Percentiles rank a stretch among this genome's conserved stretches.
phyloP scores from a whole-genome alignment of 352 stramenopile genomes.

The Globisporangium spinosum region DNA sequence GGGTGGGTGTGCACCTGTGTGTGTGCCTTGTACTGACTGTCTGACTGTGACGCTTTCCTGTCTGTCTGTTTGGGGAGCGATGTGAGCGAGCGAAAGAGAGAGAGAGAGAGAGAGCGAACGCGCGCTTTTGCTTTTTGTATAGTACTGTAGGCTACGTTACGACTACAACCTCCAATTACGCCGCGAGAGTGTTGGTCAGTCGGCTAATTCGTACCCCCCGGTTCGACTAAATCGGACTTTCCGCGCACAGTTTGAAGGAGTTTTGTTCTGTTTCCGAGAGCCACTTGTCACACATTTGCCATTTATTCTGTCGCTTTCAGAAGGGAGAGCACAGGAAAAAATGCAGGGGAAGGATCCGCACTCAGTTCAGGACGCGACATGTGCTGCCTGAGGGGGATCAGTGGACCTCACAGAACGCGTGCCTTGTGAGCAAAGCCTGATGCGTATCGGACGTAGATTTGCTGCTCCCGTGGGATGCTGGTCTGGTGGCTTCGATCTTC shows the following conservation, averaged over 20 bases:
- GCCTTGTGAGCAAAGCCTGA: too few species aligned
- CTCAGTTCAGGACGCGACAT: neutral
- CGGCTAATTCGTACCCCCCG: neutral
- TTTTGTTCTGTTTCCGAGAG: neutral
- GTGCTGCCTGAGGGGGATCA: neutral
- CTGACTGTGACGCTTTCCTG: neutral
- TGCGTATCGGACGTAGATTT: neutral
- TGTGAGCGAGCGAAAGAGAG: conserved; percentile 6
- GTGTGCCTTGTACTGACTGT: conserved; percentile 1
- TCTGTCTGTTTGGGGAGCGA: conserved; percentile 4
- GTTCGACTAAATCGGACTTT: conserved; percentile 2
- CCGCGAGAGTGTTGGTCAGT: conserved; percentile 6
- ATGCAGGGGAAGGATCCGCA: neutral
- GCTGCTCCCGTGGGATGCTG: neutral
- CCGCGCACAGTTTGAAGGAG: neutral
- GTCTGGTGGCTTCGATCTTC: neutral
- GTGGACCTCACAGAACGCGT: neutral
- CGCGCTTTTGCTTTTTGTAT: neutral
- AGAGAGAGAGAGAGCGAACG: conserved; percentile 5
- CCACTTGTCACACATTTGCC: conserved; percentile 15
- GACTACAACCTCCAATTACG: conserved; percentile 11
- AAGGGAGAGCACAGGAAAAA: neutral
- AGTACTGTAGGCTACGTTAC: conserved; percentile 6
- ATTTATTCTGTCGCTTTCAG: neutral
- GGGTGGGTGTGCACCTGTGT: neutral